Evolutionary conservation across 805 yeast species (phyloP), one percentile per base, ranked within the genome.

Genomic region (Starmerella sirachaensis): DNA sequence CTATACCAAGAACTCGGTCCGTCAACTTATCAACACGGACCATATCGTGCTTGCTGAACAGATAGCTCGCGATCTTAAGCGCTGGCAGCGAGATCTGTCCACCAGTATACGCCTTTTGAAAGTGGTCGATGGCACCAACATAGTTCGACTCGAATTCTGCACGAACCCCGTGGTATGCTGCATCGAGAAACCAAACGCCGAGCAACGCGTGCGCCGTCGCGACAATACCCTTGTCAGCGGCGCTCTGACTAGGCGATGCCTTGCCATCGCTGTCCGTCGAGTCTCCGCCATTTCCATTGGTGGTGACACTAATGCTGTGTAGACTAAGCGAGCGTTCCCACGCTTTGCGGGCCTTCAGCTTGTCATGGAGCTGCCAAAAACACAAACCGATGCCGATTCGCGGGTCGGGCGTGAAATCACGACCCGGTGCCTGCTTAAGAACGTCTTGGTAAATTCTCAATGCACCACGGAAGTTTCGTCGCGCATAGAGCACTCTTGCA

Each of bases 311-410:
- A 4, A 78, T 74, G 45, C 78, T 5, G 5, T 29, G 17, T 29
- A 88, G 58, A 54, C 77, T 79, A 22, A 76, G 60, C 1, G 83
- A 69, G 52, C 96, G 70, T 45, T 72, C 70, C 96, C 97, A 91
- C 0, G 97, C 78, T 34, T 64, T 62, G 6, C 69, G 53, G 0
- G 98, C 97, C 63, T 83, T 70, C 35, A 69, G 70, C 46, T 72
- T 70, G 56, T 83, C 93, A 36, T 78, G 78, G 44, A 91, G 63
- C 43, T 72, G 72, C 96, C 96, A 91, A 55, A 77, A 88, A 58
- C 96, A 86, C 47, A 91, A 63, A 24, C 98, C 99, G 43, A 88
- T 74, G 20, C 97, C 99, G 43, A 91, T 70, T 58, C 99, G 69
- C 27, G 47, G 38, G 49, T 71, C 70, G 49, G 79, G 56, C 13